phyloP scores from a whole-genome alignment of 2,329 filamentous ascomycete genomes.

The Pseudogymnoascus sp. region DNA sequence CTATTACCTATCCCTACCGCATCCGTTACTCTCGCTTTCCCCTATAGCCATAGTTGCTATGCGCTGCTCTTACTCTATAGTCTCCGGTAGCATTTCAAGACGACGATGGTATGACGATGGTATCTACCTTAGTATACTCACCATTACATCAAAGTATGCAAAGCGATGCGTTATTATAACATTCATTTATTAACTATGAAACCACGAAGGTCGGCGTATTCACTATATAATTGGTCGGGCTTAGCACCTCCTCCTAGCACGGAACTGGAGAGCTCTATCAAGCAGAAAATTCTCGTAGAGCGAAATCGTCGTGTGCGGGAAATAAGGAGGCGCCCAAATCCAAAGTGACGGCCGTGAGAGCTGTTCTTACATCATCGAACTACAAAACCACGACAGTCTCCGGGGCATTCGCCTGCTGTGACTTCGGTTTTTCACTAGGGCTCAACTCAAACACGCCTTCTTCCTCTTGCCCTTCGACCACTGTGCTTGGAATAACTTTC shows the following conservation, averaged over 20 bases:
- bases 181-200: not conserved
- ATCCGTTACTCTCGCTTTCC: too few species aligned
- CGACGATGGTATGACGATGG: not conserved
- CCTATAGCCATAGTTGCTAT: too few species aligned
- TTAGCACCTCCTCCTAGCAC: not conserved
- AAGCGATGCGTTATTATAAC: not conserved
- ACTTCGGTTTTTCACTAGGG: constrained; percentile 22
- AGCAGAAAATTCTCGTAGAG: not conserved
- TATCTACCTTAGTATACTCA: not conserved
- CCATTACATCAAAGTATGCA: not conserved
- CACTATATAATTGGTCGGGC: not conserved
- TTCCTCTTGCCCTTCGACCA: constrained; percentile 1
- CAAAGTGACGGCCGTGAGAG: not conserved
- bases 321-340: not conserved
- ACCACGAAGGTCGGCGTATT: not conserved
- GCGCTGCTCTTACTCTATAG: too few species aligned
- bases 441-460: constrained; percentile 27
- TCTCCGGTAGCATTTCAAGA: not conserved
- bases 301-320: not conserved
- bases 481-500: constrained; percentile 21
- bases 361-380: not conserved
- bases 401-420: constrained; percentile 1
- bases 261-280: not conserved
- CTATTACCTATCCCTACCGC: too few species aligned
- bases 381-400: not conserved